phyloP scores from a whole-genome alignment of 2,329 filamentous ascomycete species.

The Dothistroma pini region DNA sequence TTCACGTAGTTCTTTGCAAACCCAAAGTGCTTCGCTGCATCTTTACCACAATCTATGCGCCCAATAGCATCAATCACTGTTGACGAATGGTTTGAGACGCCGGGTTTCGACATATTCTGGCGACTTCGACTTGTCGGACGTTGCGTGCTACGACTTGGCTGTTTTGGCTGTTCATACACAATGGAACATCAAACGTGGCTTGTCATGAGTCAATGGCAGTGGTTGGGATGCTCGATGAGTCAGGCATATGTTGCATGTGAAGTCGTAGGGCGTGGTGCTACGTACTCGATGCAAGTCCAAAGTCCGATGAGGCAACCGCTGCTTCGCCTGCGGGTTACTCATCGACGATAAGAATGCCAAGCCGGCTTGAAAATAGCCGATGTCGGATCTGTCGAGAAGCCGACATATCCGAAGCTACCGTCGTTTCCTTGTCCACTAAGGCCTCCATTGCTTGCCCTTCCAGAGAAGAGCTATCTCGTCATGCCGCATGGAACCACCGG shows the following conservation, averaged over 20 bases:
- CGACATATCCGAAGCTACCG: background rate
- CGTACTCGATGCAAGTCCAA: background rate
- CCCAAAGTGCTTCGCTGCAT: conserved; percentile 62
- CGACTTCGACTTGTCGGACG: background rate
- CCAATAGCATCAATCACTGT: conserved; percentile 9
- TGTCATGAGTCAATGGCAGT: background rate
- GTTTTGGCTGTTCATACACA: no score
- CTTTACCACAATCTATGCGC: conserved; percentile 32
- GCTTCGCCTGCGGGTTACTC: background rate
- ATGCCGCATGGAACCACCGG: background rate
- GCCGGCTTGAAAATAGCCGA: background rate
- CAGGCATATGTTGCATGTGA: background rate
- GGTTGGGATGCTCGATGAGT: background rate
- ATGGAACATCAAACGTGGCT: background rate
- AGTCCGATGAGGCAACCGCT: background rate
- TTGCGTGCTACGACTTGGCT: background rate
- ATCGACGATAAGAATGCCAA: background rate
- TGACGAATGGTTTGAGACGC: background rate
- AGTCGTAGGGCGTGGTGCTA: background rate
- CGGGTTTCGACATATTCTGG: background rate
- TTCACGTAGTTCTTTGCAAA: conserved; percentile 66
- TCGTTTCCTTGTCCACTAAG: background rate
- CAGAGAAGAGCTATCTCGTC: background rate
- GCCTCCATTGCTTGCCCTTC: background rate
- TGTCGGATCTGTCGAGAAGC: background rate